phyloP scores from a whole-genome alignment of 148 eudicot species.

The Pouteria glomerata region DNA sequence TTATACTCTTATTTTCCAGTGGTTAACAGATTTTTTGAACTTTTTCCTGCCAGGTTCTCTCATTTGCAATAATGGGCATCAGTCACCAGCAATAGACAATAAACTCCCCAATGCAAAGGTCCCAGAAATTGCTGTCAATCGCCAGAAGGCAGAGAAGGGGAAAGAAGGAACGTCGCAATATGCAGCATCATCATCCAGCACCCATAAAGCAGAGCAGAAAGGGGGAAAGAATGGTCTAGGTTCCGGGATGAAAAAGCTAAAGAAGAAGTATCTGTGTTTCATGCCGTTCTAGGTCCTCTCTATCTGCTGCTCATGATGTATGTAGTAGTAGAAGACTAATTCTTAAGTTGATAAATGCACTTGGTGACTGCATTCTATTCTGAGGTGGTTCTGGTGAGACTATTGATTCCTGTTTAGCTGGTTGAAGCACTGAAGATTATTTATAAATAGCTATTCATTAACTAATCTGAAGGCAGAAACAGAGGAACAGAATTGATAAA shows the following conservation, averaged over 20 bases:
- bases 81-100: background rate
- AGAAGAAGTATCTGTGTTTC: constrained; percentile 22
- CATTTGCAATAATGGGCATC: background rate
- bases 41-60: constrained; percentile 14
- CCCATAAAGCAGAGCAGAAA: background rate
- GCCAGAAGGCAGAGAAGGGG: constrained; percentile 2
- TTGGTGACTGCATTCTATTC: too few species aligned
- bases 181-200: constrained; percentile 13
- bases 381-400: too few species aligned
- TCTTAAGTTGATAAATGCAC: too few species aligned
- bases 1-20: background rate
- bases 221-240: constrained; percentile 15
- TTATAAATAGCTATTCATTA: too few species aligned
- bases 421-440: too few species aligned
- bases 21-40: background rate
- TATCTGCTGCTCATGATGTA: too few species aligned
- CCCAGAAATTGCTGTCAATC: background rate
- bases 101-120: background rate
- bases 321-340: too few species aligned
- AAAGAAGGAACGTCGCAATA: constrained; percentile 11
- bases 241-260: constrained; percentile 14
- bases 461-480: too few species aligned
- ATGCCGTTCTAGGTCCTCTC: constrained; percentile 27
- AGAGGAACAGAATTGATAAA: background rate
- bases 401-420: too few species aligned